Evolutionary conservation across 2,329 filamentous ascomycete genomes (phyloP).

Genomic region (Basipetospora chlamydospora): DNA sequence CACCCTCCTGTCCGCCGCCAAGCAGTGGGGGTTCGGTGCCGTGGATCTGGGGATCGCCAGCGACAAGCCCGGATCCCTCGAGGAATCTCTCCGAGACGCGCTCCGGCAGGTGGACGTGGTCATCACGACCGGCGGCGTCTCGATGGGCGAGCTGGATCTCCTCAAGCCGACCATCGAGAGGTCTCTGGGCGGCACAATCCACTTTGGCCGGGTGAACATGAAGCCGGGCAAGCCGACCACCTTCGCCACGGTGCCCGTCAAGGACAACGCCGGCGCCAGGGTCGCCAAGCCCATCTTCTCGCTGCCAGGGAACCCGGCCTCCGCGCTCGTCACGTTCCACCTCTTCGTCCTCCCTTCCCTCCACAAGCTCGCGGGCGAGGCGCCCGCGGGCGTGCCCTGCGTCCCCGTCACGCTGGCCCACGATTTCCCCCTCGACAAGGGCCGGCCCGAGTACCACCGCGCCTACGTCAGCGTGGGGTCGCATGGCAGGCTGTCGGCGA

Average conservation of each 20-base stretch:
- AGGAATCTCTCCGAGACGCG: slow-evolving; percentile 61
- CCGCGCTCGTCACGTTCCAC: slow-evolving; percentile 82
- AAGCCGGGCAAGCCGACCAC: slow-evolving; percentile 97
- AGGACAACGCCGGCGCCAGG: slow-evolving; percentile 42
- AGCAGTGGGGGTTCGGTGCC: slow-evolving; percentile 60
- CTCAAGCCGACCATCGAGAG: slow-evolving; percentile 94
- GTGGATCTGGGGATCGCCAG: slow-evolving; percentile 76
- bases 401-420: slow-evolving; percentile 59
- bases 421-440: slow-evolving; percentile 58
- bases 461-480: slow-evolving; percentile 51
- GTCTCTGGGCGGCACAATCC: slow-evolving; percentile 76
- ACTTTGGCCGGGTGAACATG: slow-evolving; percentile 93
- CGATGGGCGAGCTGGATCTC: slow-evolving; percentile 94
- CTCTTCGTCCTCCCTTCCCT: slow-evolving; percentile 84
- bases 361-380: slow-evolving; percentile 59
- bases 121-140: slow-evolving; percentile 86
- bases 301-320: slow-evolving; percentile 86
- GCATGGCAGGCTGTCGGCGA: slow-evolving; percentile 57
- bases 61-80: slow-evolving; percentile 59
- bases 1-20: slow-evolving; percentile 65
- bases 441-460: slow-evolving; percentile 80
- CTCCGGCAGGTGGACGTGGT: slow-evolving; percentile 66
- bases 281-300: slow-evolving; percentile 67
- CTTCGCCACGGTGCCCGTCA: slow-evolving; percentile 72
- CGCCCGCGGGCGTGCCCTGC: slow-evolving; percentile 52